These are phyloP conservation scores for Calamus simplicifolius DNA, from an alignment of 176 grass and related monocot species.

Conservation along the genomic window DNA sequence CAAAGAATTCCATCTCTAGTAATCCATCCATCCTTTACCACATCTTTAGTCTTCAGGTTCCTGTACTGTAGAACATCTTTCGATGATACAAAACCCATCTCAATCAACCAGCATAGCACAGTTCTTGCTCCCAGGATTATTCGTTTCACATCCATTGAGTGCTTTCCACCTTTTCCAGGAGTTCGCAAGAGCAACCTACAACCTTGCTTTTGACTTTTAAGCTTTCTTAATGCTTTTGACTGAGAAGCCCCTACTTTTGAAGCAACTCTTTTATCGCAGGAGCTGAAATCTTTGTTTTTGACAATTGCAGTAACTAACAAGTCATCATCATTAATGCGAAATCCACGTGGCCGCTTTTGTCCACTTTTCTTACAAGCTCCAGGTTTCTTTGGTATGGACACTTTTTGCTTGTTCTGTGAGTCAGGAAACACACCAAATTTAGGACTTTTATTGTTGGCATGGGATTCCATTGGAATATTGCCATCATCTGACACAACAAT, in stretches of 20 bases:
- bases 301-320: conserved; percentile 92
- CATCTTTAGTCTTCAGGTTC: conserved; percentile 47
- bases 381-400: conserved; percentile 21
- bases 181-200: conserved; percentile 35
- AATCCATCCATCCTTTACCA: conserved; percentile 76
- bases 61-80: conserved; percentile 86
- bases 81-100: conserved; percentile 65
- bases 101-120: conserved; percentile 94
- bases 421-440: conserved; percentile 16
- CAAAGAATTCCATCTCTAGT: conserved; percentile 79
- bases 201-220: conserved; percentile 36
- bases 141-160: conserved; percentile 47
- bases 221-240: conserved; percentile 40
- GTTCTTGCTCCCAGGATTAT: conserved; percentile 72
- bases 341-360: conserved; percentile 72
- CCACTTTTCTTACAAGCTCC: conserved; percentile 27
- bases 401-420: conserved; percentile 16
- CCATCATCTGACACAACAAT: conserved; percentile 28
- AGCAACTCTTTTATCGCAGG: conserved; percentile 38
- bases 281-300: conserved; percentile 83
- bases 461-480: conserved; percentile 18
- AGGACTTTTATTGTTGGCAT: conserved; percentile 18
- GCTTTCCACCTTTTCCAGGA: conserved; percentile 49
- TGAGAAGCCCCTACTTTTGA: conserved; percentile 21
- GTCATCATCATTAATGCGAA: conserved; percentile 84